Evolutionary conservation across 75 land plant species (phyloP), one percentile per base, ranked within the genome.

Genomic region (Sequoia sempervirens): DNA sequence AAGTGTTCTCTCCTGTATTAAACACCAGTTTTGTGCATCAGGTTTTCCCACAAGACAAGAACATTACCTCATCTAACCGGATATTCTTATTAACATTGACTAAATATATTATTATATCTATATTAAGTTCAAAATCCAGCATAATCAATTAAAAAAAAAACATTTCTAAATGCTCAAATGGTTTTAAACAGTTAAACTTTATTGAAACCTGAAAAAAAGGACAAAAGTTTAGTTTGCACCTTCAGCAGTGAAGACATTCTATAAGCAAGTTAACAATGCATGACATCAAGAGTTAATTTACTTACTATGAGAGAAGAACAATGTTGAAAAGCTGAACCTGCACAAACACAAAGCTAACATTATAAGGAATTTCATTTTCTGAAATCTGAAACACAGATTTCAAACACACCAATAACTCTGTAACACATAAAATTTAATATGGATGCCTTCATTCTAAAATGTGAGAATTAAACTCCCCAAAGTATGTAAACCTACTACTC

Each of bases 291-390:
- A 40, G 12, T 81, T n/a, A 79, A 11, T 52, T 10, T 40, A 88
- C 97, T 88, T 89, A 95, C 97, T 94, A 66, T 95, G 97, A 47
- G 96, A 83, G 82, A 92, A 95, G 85, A 92, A 94, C 93, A 95
- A 87, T 73, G 97, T 95, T n/a, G 94, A 94, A 86, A 95, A 91
- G 75, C 91, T 94, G 83, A 95, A 95, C 94, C 97, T 95, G 97
- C 91, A 92, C 83, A 75, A 41, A 61, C 41, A 17, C 40, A 61
- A 61, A 80, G 30, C 18, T 18, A n/a, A 38, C 5, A n/a, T 4
- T 37, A 17, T 81, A 81, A 81, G 32, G 14, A 18, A n/a, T 78
- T 43, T n/a, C 30, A n/a, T 78, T 78, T 78, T 45, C 47, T 45
- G 26, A 43, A 45, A 61, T 15, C 58, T 54, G 58, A 54, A 54